A percentile compares a stretch with the other conserved stretches of the same genome.
Conservation (phyloP, 2,329 filamentous ascomycete genomes). For the Paecilomyces sp. region DNA sequence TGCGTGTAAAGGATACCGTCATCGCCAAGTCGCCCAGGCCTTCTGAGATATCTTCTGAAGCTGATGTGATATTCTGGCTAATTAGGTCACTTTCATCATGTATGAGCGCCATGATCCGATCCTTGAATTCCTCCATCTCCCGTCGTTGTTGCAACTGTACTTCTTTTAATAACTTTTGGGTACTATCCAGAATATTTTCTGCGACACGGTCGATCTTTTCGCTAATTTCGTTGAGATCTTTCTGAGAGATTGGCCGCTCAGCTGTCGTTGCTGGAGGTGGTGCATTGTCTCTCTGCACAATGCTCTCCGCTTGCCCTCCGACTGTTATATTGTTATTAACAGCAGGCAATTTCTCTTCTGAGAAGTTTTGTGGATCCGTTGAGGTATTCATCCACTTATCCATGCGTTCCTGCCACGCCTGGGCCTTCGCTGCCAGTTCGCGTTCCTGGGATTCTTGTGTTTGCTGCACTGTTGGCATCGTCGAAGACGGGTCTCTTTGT, state of each 20-base stretch:
- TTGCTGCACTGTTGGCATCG: neutral
- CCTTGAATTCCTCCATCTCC: neutral
- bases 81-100: neutral
- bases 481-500: no score
- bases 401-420: neutral
- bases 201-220: neutral
- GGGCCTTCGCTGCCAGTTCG: neutral
- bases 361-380: neutral
- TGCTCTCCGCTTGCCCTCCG: neutral
- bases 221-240: neutral
- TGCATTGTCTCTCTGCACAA: neutral
- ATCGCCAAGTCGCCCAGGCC: neutral
- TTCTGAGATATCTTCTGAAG: neutral
- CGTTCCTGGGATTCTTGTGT: neutral
- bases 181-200: neutral
- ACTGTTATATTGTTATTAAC: neutral
- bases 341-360: neutral
- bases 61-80: neutral
- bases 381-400: neutral
- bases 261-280: neutral
- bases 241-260: neutral
- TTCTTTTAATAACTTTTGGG: neutral
- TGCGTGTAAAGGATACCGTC: neutral
- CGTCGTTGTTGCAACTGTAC: neutral
- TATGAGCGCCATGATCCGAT: neutral